Base-by-base conservation (phyloP, 164 flowering plant genomes). In the Macadamia integrifolia region DNA sequence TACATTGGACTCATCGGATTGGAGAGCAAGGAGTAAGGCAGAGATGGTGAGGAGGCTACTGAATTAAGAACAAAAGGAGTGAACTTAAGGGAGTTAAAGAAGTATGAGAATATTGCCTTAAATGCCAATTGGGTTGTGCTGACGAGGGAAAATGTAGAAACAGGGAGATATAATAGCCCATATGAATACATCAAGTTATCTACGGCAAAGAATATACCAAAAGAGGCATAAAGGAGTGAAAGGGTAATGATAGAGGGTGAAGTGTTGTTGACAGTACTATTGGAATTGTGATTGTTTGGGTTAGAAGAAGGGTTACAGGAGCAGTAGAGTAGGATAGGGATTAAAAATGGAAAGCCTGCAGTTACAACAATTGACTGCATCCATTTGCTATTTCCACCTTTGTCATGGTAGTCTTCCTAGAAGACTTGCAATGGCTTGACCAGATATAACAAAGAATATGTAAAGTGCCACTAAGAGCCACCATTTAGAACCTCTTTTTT, bases 341-440 rank as follows among this genome's bases (percentile, higher is more conserved):
- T 12, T 29, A 67, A 61, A 48, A 68, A 60, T 50, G 76, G 72
- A 59, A 68, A 61, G 15, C 65, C 71, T 18, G 62, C 49, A 49
- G 48, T 18, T 60, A 60, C 64, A 14, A 68, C 71, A 11, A 68
- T 55, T 35, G 76, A 64, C 18, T 68, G 72, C 64, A 69, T 58
- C 76, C 76, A 73, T 68, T 69, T 69, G 58, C 76, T 73, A 28
- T 61, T 68, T 13, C 76, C 76, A 10, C 76, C 76, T 61, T 73
- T 30, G 28, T 69, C 53, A 42, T 49, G 69, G 57, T 69, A 35
- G 40, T 35, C 40, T 35, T 4, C 40, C 40, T 35, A 35, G 40
- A 35, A 35, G 40, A 53, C 66, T 62, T 1, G 67, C 75, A 1
- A 23, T 62, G 3, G 67, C 18, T 46, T 72, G 67, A 58, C 75